A percentile compares a stretch with the other conserved stretches of the same genome.
Evolutionary conservation across 768 basidiomycete species (phyloP).

Genomic region (Rickenella mellea): DNA sequence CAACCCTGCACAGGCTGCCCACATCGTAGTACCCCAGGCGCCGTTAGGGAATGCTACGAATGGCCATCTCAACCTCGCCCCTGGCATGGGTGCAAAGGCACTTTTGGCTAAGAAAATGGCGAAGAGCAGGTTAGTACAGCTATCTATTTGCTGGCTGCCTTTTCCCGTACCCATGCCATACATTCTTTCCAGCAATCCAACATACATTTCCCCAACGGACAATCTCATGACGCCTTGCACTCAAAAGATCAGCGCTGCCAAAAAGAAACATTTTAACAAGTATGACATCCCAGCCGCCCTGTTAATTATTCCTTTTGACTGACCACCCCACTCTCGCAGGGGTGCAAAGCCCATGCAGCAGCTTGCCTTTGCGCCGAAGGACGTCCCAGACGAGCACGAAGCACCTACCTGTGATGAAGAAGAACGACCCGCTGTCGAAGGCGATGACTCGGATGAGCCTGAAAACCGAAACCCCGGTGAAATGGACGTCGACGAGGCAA

Average conservation of each 20-base stretch:
- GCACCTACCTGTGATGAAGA: constrained; percentile 16
- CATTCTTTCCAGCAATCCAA: constrained; percentile 56
- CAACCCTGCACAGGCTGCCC: constrained; percentile 73
- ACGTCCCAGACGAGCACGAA: background rate
- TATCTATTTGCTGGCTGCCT: background rate
- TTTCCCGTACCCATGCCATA: background rate
- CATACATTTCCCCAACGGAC: constrained; percentile 89
- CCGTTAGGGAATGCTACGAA: constrained; percentile 62
- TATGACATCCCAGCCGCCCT: constrained; percentile 26
- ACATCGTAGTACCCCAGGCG: constrained; percentile 69
- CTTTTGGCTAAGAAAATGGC: constrained; percentile 91
- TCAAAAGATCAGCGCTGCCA: constrained; percentile 83
- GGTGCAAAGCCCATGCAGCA: constrained; percentile 50
- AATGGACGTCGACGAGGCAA: constrained; percentile 45
- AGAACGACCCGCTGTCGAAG: constrained; percentile 27
- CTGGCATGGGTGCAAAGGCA: constrained; percentile 82
- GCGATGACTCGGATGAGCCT: constrained; percentile 24
- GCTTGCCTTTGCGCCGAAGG: constrained; percentile 30
- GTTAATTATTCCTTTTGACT: constrained; percentile 5
- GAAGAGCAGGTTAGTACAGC: constrained; percentile 62
- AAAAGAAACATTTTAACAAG: constrained; percentile 92
- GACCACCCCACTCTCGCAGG: constrained; percentile 23
- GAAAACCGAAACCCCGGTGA: constrained; percentile 16
- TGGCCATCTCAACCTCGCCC: constrained; percentile 39
- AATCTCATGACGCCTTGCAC: constrained; percentile 90